phyloP scores from a whole-genome alignment of 345 rosid genomes.

The Angophora floribunda region DNA sequence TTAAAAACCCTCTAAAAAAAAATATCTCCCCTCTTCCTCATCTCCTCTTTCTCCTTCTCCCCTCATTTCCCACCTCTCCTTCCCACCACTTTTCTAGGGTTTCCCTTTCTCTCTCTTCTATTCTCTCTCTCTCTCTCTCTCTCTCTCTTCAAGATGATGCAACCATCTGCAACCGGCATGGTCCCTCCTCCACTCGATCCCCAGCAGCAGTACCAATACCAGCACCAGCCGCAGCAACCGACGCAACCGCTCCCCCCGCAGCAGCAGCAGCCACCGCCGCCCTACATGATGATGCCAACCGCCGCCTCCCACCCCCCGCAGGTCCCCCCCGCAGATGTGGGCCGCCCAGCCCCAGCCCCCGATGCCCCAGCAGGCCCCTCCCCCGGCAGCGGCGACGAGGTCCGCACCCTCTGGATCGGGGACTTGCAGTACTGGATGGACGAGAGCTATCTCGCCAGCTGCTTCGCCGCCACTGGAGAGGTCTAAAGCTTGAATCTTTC shows the following conservation, averaged over 20 bases:
- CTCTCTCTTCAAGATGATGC: slow-evolving; percentile 44
- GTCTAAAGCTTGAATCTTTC: slow-evolving; percentile 1
- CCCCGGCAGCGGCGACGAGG: slow-evolving; percentile 51
- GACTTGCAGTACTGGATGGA: slow-evolving; percentile 98
- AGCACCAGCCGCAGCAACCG: background rate
- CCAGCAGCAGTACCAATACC: slow-evolving; percentile 30
- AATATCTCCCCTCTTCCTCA: background rate
- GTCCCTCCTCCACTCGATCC: slow-evolving; percentile 24
- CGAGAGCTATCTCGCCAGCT: slow-evolving; percentile 44
- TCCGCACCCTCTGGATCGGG: slow-evolving; percentile 95
- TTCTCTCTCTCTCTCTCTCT: background rate
- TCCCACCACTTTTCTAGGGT: background rate
- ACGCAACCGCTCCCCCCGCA: background rate
- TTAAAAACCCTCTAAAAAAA: background rate
- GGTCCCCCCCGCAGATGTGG: slow-evolving; percentile 9
- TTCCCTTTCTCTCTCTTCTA: background rate
- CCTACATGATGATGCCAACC: slow-evolving; percentile 6
- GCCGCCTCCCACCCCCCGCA: background rate
- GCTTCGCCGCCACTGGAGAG: slow-evolving; percentile 70
- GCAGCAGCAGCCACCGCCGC: slow-evolving; percentile 2
- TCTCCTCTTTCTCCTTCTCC: background rate
- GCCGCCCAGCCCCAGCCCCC: slow-evolving; percentile 9
- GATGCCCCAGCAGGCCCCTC: slow-evolving; percentile 16
- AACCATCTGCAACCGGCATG: slow-evolving; percentile 43
- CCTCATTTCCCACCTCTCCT: background rate